phyloP scores from a whole-genome alignment of 2,329 filamentous ascomycete genomes.

The Neofusicoccum sp. region DNA sequence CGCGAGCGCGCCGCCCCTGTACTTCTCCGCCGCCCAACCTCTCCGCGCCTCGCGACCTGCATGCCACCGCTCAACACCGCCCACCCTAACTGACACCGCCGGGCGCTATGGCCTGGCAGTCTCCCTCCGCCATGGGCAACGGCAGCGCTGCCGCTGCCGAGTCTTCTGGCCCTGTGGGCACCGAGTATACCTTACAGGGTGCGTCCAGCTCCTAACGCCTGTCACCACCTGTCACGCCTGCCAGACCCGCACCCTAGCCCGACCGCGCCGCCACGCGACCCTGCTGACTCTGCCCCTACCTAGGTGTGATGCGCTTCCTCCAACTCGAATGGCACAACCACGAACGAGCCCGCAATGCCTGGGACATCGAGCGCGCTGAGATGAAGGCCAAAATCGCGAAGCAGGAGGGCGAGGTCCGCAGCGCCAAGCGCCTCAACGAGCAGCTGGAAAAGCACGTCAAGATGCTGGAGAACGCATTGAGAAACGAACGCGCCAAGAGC shows the following conservation, averaged over 20 bases:
- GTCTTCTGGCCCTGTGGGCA: conserved; percentile 59
- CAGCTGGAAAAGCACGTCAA: conserved; percentile 87
- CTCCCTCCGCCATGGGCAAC: conserved; percentile 63
- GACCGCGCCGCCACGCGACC: conserved; percentile 19
- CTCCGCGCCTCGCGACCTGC: conserved; percentile 30
- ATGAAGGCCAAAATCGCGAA: conserved; percentile 98
- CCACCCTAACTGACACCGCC: conserved; percentile 25
- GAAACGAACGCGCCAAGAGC: conserved; percentile 75
- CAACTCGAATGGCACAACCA: conserved; percentile 99
- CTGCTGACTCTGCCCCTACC: conserved; percentile 24
- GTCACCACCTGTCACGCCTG: conserved; percentile 4
- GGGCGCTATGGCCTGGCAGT: conserved; percentile 68
- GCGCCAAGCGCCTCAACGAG: conserved; percentile 85
- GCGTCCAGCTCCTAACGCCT: conserved; percentile 29
- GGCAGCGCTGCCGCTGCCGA: conserved; percentile 56
- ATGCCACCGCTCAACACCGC: conserved; percentile 27
- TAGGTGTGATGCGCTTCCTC: conserved; percentile 97
- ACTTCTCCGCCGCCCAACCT: conserved; percentile 27
- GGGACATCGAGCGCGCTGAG: conserved; percentile 98
- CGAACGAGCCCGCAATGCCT: conserved; percentile 94
- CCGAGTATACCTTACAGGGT: conserved; percentile 75
- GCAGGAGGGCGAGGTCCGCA: conserved; percentile 85
- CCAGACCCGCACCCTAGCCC: not conserved
- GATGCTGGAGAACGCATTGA: conserved; percentile 86
- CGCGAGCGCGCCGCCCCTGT: conserved; percentile 7